phyloP scores from a whole-genome alignment of 805 yeast genomes.

The Metschnikowia amazonensis region DNA sequence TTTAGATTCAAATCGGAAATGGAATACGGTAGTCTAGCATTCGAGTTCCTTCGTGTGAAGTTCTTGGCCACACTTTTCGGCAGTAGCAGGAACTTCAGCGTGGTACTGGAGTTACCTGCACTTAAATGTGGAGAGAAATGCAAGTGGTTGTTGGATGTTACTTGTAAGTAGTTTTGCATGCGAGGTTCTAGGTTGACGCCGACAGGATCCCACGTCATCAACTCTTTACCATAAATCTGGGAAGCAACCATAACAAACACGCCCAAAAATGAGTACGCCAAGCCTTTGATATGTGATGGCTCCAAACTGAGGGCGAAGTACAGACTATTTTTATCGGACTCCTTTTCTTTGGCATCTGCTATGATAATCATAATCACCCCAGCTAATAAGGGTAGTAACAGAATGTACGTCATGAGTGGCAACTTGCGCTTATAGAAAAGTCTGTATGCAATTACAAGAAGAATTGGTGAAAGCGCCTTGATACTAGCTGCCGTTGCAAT shows the following conservation, averaged over 20 bases:
- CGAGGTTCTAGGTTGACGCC: conserved; percentile 21
- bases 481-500: conserved; percentile 68
- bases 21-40: conserved; percentile 30
- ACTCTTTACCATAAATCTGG: conserved; percentile 80
- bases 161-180: conserved; percentile 10
- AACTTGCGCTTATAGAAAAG: conserved; percentile 47
- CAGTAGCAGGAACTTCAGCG: conserved; percentile 11
- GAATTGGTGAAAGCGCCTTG: conserved; percentile 62
- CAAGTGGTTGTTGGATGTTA: neutral
- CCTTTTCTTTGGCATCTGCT: conserved; percentile 22
- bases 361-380: conserved; percentile 53
- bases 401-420: conserved; percentile 48
- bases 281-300: conserved; percentile 49
- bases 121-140: neutral
- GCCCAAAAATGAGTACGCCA: conserved; percentile 63
- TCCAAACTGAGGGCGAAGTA: conserved; percentile 12
- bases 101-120: conserved; percentile 1
- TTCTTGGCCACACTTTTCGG: conserved; percentile 8
- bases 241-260: conserved; percentile 78
- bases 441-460: conserved; percentile 56
- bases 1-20: conserved; percentile 31
- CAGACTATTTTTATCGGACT: conserved; percentile 4
- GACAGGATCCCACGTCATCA: conserved; percentile 53
- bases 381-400: conserved; percentile 47
- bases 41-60: conserved; percentile 19